Evolutionary conservation across 2,329 filamentous ascomycete species (phyloP).

Genomic region (Monilinia laxa): DNA sequence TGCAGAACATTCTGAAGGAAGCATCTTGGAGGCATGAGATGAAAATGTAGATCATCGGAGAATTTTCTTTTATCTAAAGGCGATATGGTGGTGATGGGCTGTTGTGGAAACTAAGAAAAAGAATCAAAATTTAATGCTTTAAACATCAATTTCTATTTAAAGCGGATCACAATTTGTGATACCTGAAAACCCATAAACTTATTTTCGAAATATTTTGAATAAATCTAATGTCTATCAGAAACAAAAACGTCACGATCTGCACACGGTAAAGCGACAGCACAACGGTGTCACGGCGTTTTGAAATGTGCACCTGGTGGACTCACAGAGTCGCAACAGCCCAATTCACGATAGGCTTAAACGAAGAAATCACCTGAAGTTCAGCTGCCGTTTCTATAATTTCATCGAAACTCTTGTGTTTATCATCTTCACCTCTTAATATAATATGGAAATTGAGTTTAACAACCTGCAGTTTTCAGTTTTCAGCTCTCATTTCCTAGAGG

Average conservation of each 20-base stretch:
- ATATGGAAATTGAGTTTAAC: neutral
- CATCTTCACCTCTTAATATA: neutral
- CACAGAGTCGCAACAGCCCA: neutral
- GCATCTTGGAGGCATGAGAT: conserved; percentile 1
- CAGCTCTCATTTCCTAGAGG: neutral
- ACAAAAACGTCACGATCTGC: conserved; percentile 9
- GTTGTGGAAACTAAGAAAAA: neutral
- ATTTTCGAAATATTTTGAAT: neutral
- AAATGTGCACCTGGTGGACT: neutral
- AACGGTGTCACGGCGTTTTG: neutral
- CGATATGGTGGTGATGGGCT: neutral
- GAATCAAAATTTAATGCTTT: neutral
- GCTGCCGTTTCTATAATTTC: neutral
- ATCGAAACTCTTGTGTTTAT: neutral
- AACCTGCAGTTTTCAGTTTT: neutral
- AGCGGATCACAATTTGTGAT: neutral
- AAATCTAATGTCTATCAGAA: neutral
- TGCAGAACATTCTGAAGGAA: conserved; percentile 1
- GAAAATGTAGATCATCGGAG: conserved; percentile 14
- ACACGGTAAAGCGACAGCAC: neutral
- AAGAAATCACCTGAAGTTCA: neutral
- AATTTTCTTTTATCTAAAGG: neutral
- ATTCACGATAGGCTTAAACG: neutral
- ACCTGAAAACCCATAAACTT: neutral
- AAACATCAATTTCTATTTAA: neutral